A percentile compares a stretch with the other conserved stretches of the same genome.
phyloP scores from a whole-genome alignment of 208 protist genomes.

The Acanthamoeba sp. region DNA sequence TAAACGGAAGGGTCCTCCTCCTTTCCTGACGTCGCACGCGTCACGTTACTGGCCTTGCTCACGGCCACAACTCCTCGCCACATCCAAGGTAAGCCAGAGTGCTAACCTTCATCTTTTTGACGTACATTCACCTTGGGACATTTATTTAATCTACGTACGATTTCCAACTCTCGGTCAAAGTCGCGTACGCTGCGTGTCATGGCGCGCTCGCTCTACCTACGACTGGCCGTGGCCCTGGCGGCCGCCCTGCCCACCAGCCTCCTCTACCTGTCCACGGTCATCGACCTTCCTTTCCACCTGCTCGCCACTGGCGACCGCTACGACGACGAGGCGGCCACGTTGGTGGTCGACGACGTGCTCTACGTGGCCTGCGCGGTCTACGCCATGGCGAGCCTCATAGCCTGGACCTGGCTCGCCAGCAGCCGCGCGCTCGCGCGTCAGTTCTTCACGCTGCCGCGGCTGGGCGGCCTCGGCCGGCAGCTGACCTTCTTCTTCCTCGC shows the following conservation, averaged over 20 bases:
- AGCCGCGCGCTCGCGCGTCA: not conserved
- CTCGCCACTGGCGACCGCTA: not conserved
- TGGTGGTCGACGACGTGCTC: conserved; percentile 16
- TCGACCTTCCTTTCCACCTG: not conserved
- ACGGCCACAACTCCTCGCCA: no score
- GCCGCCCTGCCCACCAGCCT: not conserved
- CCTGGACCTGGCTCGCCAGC: not conserved
- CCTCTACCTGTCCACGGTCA: not conserved
- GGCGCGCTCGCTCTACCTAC: not conserved
- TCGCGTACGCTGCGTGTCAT: not conserved
- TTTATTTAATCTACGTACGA: no score
- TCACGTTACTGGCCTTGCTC: no score
- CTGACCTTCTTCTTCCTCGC: conserved; percentile 14
- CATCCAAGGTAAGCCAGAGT: no score
- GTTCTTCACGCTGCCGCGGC: not conserved
- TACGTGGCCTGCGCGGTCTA: not conserved
- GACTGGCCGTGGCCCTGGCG: not conserved
- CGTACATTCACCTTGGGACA: no score
- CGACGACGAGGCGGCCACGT: not conserved
- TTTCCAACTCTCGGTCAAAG: no score
- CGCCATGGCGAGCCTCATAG: not conserved
- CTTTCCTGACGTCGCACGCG: no score
- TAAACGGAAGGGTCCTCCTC: no score
- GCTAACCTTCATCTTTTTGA: no score
- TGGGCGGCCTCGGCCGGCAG: not conserved